A percentile compares a stretch with the other conserved stretches of the same genome.
Conservation (phyloP, 108 stramenopile species). For the Seminavis robusta region DNA sequence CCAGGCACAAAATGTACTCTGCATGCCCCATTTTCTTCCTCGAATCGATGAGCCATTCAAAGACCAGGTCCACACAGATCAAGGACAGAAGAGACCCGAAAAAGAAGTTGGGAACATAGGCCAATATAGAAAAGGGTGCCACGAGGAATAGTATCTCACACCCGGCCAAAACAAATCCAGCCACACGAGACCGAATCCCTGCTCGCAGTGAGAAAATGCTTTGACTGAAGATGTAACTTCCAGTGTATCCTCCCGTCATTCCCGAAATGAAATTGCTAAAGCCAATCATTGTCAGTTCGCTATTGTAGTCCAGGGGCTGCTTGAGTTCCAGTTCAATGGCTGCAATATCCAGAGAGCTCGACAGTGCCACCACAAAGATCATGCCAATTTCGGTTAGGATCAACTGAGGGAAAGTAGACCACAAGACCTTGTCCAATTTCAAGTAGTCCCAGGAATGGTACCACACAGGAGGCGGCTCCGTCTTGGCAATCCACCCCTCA, state of each 20-base stretch:
- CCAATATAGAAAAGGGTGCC: constrained; percentile 72
- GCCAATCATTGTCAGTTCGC: constrained; percentile 88
- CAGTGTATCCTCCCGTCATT: constrained; percentile 81
- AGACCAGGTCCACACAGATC: constrained; percentile 90
- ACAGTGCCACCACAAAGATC: constrained; percentile 95
- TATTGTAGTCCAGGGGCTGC: constrained; percentile 89
- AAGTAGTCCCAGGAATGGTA: constrained; percentile 83
- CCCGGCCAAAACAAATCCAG: constrained; percentile 71
- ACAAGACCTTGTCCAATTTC: constrained; percentile 72
- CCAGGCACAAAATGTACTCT: constrained; percentile 80
- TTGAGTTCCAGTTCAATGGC: constrained; percentile 97
- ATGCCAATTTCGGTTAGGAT: constrained; percentile 70
- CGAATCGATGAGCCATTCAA: constrained; percentile 93
- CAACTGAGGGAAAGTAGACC: constrained; percentile 67
- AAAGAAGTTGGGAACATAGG: constrained; percentile 90
- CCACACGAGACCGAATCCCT: constrained; percentile 74
- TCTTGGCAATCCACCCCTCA: constrained; percentile 76
- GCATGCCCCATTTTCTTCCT: constrained; percentile 62
- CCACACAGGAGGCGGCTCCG: constrained; percentile 60
- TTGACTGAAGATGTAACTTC: constrained; percentile 95
- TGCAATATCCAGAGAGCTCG: constrained; percentile 92
- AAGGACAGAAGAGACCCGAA: constrained; percentile 90
- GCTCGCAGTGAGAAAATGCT: constrained; percentile 94
- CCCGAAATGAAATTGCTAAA: constrained; percentile 91
- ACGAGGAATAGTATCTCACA: constrained; percentile 61